Percentiles rank a stretch among this genome's conserved stretches.
Evolutionary conservation across 1,284 basidiomycete genomes (phyloP).

Genomic region (Microbotryum scabiosae): DNA sequence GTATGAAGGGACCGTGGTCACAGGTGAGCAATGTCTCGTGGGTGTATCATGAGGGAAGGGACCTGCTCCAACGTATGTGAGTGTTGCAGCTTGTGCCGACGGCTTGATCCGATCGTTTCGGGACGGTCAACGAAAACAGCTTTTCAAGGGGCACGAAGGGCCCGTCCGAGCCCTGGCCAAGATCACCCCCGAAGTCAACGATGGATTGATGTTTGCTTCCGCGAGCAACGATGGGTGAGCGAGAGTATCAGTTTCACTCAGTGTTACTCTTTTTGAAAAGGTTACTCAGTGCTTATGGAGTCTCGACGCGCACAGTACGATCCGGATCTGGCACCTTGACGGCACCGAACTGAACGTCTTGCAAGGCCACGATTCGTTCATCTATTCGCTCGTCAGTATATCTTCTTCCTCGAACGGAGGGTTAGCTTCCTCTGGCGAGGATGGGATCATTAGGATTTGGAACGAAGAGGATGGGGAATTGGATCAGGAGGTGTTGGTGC

Average conservation of each 20-base stretch:
- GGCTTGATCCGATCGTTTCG: slow-evolving; percentile 82
- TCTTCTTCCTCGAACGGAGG: slow-evolving; percentile 45
- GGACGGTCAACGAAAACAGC: slow-evolving; percentile 45
- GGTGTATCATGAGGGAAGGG: background rate
- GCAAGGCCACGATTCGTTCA: slow-evolving; percentile 89
- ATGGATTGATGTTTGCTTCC: slow-evolving; percentile 73
- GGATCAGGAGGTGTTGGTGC: slow-evolving; percentile 76
- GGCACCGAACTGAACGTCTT: slow-evolving; percentile 67
- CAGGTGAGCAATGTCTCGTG: slow-evolving; percentile 33
- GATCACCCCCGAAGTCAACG: slow-evolving; percentile 15
- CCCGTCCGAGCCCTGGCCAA: slow-evolving; percentile 77
- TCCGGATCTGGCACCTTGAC: slow-evolving; percentile 77
- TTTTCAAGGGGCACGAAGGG: slow-evolving; percentile 76
- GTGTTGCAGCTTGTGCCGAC: slow-evolving; percentile 74
- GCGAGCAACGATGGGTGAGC: slow-evolving; percentile 83
- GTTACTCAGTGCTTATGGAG: background rate
- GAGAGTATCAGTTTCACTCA: slow-evolving; percentile 32
- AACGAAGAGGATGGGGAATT: slow-evolving; percentile 65
- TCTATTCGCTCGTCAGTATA: slow-evolving; percentile 82
- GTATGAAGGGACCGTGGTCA: slow-evolving; percentile 43
- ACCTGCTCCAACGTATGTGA: background rate
- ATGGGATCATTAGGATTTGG: slow-evolving; percentile 90
- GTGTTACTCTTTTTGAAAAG: too few relatives aligned
- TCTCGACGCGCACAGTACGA: slow-evolving; percentile 52
- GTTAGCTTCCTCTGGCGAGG: slow-evolving; percentile 86